phyloP scores from a whole-genome alignment of 2,329 filamentous ascomycete species.

The Penicillium aurantiogriseum region DNA sequence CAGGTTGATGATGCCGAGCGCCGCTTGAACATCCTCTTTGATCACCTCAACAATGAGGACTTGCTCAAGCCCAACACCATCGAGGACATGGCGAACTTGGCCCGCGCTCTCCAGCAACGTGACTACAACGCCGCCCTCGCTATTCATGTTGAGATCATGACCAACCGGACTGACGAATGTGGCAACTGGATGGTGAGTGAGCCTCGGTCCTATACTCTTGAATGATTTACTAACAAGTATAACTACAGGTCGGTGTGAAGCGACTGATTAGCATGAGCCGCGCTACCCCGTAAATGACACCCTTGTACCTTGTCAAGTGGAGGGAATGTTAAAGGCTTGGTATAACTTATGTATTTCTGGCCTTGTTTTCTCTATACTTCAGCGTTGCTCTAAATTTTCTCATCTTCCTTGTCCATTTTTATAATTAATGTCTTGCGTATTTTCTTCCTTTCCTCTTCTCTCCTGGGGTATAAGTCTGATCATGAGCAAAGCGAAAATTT shows the following conservation, averaged over 20 bases:
- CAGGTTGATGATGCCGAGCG: conserved; percentile 95
- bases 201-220: neutral
- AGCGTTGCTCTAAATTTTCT: conserved; percentile 11
- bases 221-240: neutral
- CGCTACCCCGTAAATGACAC: conserved; percentile 20
- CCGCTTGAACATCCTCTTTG: conserved; percentile 87
- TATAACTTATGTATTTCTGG: conserved; percentile 9
- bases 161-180: conserved; percentile 75
- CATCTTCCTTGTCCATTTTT: conserved; percentile 21
- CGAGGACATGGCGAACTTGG: conserved; percentile 49
- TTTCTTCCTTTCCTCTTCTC: conserved; percentile 12
- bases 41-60: conserved; percentile 95
- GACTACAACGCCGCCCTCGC: conserved; percentile 67
- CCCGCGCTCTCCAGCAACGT: conserved; percentile 65
- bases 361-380: conserved; percentile 12
- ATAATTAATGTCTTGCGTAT: conserved; percentile 24
- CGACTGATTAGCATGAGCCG: conserved; percentile 26
- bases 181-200: conserved; percentile 80
- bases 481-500: conserved; percentile 19
- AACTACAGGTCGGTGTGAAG: conserved; percentile 23
- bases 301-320: neutral
- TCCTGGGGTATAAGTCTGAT: conserved; percentile 12
- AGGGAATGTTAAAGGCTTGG: conserved; percentile 5
- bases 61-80: conserved; percentile 73
- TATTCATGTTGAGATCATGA: conserved; percentile 73